phyloP scores from a whole-genome alignment of 2,329 filamentous ascomycete genomes.

The Alternaria longipes region DNA sequence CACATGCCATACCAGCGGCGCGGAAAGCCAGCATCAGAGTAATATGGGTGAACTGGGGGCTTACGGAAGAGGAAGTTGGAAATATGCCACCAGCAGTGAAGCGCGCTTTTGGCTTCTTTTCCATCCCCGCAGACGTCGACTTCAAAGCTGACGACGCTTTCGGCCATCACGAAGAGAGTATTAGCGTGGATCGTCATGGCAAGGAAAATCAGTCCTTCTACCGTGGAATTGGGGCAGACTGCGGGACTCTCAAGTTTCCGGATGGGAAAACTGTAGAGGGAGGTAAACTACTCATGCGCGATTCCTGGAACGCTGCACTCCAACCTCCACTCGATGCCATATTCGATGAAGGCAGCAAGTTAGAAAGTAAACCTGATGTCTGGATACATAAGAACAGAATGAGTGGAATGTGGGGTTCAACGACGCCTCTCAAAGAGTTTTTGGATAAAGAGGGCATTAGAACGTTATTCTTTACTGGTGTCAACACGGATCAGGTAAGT shows the following conservation, averaged over 20 bases:
- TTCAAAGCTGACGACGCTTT: conserved; percentile 13
- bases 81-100: conserved; percentile 52
- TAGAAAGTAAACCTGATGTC: conserved; percentile 31
- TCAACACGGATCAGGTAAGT: conserved; percentile 53
- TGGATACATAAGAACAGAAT: conserved; percentile 55
- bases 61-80: conserved; percentile 48
- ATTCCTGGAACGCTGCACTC: conserved; percentile 54
- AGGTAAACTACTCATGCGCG: conserved; percentile 51
- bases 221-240: conserved; percentile 48
- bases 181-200: conserved; percentile 48
- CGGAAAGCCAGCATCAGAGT: conserved; percentile 51
- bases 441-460: conserved; percentile 51
- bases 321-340: conserved; percentile 50
- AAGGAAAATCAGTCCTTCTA: conserved; percentile 25
- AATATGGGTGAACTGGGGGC: conserved; percentile 56
- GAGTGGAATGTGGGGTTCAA: conserved; percentile 53
- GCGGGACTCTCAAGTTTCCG: conserved; percentile 30
- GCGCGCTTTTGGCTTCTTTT: conserved; percentile 49
- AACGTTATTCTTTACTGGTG: conserved; percentile 54
- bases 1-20: conserved; percentile 51
- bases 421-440: conserved; percentile 49
- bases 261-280: conserved; percentile 38
- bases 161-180: conserved; percentile 16
- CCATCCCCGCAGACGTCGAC: conserved; percentile 27
- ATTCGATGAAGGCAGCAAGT: conserved; percentile 33